Evolutionary conservation across 352 stramenopile genomes (phyloP), one percentile per base, ranked within the genome.

Genomic region (Pythium sp.): DNA sequence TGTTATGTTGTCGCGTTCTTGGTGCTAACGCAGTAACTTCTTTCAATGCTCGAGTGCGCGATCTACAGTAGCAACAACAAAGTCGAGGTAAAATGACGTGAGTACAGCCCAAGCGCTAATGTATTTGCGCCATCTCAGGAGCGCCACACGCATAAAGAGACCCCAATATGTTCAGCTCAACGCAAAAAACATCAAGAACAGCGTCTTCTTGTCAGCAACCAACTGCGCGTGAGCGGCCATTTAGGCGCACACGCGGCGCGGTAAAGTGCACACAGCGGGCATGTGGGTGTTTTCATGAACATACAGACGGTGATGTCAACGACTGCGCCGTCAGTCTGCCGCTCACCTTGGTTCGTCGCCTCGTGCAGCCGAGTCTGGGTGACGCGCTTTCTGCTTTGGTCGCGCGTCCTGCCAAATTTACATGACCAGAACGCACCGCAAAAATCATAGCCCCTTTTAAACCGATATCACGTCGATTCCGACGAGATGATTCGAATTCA

Each of bases 1-100:
- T 49, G 80, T 49, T 30, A 9, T 69, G 4, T n/a, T 65, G 28
- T 28, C 4, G 15, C 22, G 22, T 15, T 22, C 47, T 47, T 15
- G 36, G 11, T 41, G 12, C 36, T 41, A 41, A 41, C 36, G 36
- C 11, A 41, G 36, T 41, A 15, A 41, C 36, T 41, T 41, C 36
- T 41, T 41, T 41, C 36, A 15, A 41, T 41, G 14, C 3, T 18
- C 14, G 38, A 46, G 14, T 14, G 38, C 14, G 38, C 14, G 38
- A 20, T 46, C 38, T 20, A 46, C 38, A 46, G 4, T 14, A 46
- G 2, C 34, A 11, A 46, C 2, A 18, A 6, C 38, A 46, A 2
- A 46, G 30, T 14, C 36, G 36, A 15, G 11, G 9, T 41, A 11
- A 15, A 15, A 46, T 7, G 14, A 20, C 12, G 38, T 46, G 38